Evolutionary conservation across 257 asterid genomes (phyloP).

Genomic region (Nicotiana paniculata): DNA sequence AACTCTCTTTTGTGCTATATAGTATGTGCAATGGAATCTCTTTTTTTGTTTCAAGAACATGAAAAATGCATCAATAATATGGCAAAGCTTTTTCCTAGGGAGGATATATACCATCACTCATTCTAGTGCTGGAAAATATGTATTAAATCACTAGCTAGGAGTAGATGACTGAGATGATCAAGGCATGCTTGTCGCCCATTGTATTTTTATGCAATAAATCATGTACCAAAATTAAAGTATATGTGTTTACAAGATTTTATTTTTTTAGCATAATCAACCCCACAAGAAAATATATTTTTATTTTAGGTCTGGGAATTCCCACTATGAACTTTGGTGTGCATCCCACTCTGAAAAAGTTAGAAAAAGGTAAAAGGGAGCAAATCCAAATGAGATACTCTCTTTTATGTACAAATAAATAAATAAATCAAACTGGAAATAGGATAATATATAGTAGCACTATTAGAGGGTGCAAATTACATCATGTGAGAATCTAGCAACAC

Average conservation of each 20-base stretch:
- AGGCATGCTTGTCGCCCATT: background rate
- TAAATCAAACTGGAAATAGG: background rate
- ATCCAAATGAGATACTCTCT: constrained; percentile 27
- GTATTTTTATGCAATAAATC: background rate
- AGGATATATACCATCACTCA: background rate
- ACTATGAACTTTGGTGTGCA: constrained; percentile 4
- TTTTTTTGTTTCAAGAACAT: background rate
- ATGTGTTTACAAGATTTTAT: background rate
- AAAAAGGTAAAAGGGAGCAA: constrained; percentile 22
- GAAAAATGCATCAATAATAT: background rate
- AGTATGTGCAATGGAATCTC: background rate
- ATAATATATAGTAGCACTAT: background rate
- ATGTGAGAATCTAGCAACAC: background rate
- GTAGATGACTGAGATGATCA: background rate
- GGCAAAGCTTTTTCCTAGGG: background rate
- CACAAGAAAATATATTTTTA: background rate
- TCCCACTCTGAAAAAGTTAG: constrained; percentile 15
- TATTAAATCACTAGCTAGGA: background rate
- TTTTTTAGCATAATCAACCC: background rate
- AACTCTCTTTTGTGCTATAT: background rate
- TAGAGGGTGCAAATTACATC: constrained; percentile 3
- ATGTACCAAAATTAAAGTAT: background rate
- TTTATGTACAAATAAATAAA: background rate
- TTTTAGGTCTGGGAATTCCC: background rate
- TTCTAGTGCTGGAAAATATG: background rate